Evolutionary conservation across 2,329 filamentous ascomycete species (phyloP), one percentile per base, ranked within the genome.

Genomic region (Helicocarpus griseus): DNA sequence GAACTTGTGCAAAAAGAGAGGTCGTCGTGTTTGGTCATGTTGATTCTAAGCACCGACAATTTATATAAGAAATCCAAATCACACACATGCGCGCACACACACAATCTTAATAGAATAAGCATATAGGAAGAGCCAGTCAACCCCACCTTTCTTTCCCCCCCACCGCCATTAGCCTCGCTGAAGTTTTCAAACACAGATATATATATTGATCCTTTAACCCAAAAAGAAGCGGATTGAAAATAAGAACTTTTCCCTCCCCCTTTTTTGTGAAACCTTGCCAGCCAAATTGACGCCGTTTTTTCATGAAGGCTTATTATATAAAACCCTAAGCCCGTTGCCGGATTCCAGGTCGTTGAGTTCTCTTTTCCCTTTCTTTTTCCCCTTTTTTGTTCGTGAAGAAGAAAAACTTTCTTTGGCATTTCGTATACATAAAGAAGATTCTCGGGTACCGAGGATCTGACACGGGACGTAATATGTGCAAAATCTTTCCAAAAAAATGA

Each of bases 201-300:
- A n/a, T n/a, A n/a, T n/a, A n/a, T n/a, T n/a, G n/a, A n/a, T n/a
- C n/a, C n/a, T n/a, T 17, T 44, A 9, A 14, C 24, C 24, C n/a
- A 14, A 24, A 5, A 14, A 13, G 28, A 29, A 26, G 3, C 14
- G 29, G 24, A 17, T 44, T 44, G 40, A 29, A 44, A n/a, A n/a
- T n/a, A n/a, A n/a, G n/a, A n/a, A 44, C 7, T 11, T 44, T 44
- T 29, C 24, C 24, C 19, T n/a, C 4, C 26, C 14, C 6, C 3
- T 4, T 29, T 29, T 44, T 43, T 29, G 4, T 6, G 7, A 3
- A 43, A 43, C 24, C 14, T 43, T 43, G 24, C 28, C 58, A 60
- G 60, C 60, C 40, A 58, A 69, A 64, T 64, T 61, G 66, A 70
- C 68, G 69, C 68, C 68, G 65, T 65, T 68, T 66, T 61, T 69